Evolutionary conservation across 2,329 filamentous ascomycete species (phyloP).

Genomic region (Trichoderma afroharzianum): DNA sequence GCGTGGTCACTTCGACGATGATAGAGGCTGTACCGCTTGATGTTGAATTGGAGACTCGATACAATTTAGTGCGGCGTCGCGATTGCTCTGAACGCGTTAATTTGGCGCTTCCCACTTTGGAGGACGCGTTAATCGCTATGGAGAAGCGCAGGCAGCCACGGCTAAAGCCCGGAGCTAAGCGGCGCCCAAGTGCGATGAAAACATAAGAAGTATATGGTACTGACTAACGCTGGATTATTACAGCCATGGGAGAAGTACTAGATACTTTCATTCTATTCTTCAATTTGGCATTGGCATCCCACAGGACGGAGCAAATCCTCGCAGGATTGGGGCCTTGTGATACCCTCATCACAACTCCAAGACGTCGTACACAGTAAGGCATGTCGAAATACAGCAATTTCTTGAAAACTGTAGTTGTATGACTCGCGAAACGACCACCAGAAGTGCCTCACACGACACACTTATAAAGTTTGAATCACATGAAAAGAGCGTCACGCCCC

Average conservation of each 20-base stretch:
- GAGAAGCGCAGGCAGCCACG: neutral
- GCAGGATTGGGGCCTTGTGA: neutral
- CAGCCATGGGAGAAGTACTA: neutral
- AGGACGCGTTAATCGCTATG: conserved; percentile 6
- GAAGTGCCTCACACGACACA: neutral
- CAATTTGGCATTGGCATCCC: neutral
- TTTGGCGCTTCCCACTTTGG: conserved; percentile 5
- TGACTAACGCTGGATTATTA: neutral
- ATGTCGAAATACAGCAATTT: neutral
- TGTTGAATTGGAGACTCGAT: neutral
- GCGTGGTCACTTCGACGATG: neutral
- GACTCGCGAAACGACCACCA: neutral
- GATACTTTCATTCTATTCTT: neutral
- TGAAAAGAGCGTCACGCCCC: neutral
- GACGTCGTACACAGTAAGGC: neutral
- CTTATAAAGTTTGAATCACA: neutral
- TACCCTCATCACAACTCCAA: neutral
- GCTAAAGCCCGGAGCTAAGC: neutral
- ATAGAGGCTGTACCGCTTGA: neutral
- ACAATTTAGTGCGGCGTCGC: neutral
- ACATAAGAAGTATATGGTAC: neutral
- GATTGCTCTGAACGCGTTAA: conserved; percentile 9
- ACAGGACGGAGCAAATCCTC: neutral
- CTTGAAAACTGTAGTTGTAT: neutral
- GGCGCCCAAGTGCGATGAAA: neutral